A percentile compares a stretch with the other conserved stretches of the same genome.
These are phyloP conservation scores for Aspergillus chevalieri DNA, from an alignment of 2,329 filamentous ascomycete species.

Conservation along the genomic window DNA sequence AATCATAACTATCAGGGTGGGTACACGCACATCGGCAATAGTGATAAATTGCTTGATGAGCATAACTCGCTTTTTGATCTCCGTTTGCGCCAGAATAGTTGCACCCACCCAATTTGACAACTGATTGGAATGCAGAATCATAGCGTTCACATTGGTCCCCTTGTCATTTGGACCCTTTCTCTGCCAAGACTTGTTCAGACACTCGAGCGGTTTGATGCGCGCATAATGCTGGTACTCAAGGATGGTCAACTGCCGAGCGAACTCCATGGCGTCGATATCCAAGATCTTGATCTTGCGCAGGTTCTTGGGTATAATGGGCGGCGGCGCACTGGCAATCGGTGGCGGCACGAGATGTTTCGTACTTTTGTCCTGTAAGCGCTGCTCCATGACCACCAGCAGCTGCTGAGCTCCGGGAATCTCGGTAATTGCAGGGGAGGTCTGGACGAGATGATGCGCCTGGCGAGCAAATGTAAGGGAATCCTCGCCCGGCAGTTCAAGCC, in stretches of 20 bases:
- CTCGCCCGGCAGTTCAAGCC: conserved; percentile 74
- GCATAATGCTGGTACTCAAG: conserved; percentile 85
- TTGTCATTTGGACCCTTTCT: conserved; percentile 78
- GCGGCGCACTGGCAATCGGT: conserved; percentile 68
- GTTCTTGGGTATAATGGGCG: conserved; percentile 88
- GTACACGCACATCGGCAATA: conserved; percentile 67
- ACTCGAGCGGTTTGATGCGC: conserved; percentile 87
- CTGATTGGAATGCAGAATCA: conserved; percentile 93
- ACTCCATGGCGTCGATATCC: conserved; percentile 86
- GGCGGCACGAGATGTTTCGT: conserved; percentile 76
- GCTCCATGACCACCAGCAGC: conserved; percentile 75
- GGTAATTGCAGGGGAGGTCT: conserved; percentile 3
- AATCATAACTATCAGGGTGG: not conserved
- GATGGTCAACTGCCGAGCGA: conserved; percentile 87
- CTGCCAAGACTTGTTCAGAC: conserved; percentile 92
- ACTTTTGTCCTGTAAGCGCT: conserved; percentile 66
- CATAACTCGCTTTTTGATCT: conserved; percentile 84
- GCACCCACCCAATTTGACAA: conserved; percentile 97
- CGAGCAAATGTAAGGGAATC: conserved; percentile 68
- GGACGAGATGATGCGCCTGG: conserved; percentile 76
- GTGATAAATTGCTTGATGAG: conserved; percentile 94
- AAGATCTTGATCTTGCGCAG: conserved; percentile 97
- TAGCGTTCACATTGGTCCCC: conserved; percentile 81
- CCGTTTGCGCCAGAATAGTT: conserved; percentile 86
- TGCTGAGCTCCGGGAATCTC: conserved; percentile 51